phyloP scores from a whole-genome alignment of 1,139 yeast species.

The Candida pseudocylindracea region DNA sequence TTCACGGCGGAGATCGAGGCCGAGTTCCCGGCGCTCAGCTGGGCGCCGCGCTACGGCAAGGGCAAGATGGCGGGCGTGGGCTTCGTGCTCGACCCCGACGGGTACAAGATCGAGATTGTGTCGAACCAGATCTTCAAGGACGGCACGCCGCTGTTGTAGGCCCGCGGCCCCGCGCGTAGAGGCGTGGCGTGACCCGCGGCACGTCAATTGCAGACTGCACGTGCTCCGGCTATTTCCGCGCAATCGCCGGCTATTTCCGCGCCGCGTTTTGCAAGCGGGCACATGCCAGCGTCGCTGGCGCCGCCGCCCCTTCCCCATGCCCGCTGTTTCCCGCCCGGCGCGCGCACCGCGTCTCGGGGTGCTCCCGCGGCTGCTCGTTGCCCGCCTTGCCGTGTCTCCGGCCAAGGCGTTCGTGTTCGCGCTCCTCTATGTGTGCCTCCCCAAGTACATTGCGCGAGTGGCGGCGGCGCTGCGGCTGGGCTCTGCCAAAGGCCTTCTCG shows the following conservation, averaged over 20 bases:
- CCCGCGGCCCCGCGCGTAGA: too few species aligned
- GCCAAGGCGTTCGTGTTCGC: slow-evolving; percentile 13
- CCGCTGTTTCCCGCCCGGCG: slow-evolving; percentile 32
- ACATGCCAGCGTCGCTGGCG: too few species aligned
- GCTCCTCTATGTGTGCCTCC: slow-evolving; percentile 13
- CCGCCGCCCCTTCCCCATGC: slow-evolving; percentile 6
- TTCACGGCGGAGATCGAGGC: slow-evolving; percentile 27
- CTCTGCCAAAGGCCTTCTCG: neutral
- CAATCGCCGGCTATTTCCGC: too few species aligned
- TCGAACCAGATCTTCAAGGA: slow-evolving; percentile 6
- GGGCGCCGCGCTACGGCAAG: slow-evolving; percentile 29
- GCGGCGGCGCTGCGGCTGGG: slow-evolving; percentile 1
- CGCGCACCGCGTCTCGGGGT: slow-evolving; percentile 70
- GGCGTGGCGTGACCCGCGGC: too few species aligned
- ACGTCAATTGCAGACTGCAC: too few species aligned
- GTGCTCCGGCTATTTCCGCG: too few species aligned
- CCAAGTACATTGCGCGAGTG: slow-evolving; percentile 8
- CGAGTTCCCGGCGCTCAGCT: slow-evolving; percentile 11
- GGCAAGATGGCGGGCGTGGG: slow-evolving; percentile 41
- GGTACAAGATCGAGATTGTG: slow-evolving; percentile 61
- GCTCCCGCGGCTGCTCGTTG: slow-evolving; percentile 32
- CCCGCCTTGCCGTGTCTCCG: slow-evolving; percentile 7
- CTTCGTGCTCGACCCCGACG: slow-evolving; percentile 79
- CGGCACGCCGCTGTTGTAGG: too few species aligned
- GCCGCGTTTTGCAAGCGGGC: too few species aligned